Evolutionary conservation across 352 stramenopile species (phyloP).

Genomic region (Phytophthora hibernalis): DNA sequence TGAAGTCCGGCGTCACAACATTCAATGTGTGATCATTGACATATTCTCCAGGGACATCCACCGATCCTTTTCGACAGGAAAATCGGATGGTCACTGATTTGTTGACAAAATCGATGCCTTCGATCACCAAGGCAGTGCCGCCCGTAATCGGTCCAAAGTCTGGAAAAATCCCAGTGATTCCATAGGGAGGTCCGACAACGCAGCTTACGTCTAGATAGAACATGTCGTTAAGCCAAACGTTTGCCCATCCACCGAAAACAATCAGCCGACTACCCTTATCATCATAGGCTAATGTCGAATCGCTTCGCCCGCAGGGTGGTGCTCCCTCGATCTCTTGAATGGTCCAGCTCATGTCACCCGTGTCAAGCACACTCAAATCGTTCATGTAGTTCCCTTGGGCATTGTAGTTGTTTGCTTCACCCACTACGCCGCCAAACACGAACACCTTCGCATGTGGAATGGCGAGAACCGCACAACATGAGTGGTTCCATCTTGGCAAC

Average conservation of each 20-base stretch:
- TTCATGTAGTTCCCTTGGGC: constrained; percentile 86
- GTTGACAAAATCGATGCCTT: constrained; percentile 94
- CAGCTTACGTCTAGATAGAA: constrained; percentile 93
- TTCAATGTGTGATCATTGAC: constrained; percentile 91
- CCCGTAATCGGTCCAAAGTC: constrained; percentile 94
- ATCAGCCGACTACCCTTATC: constrained; percentile 91
- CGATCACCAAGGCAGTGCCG: constrained; percentile 83
- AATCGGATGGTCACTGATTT: constrained; percentile 89
- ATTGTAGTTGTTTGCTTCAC: constrained; percentile 90
- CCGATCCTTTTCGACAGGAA: constrained; percentile 88
- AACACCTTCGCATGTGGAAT: constrained; percentile 97
- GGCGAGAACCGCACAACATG: constrained; percentile 92
- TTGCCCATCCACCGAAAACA: constrained; percentile 96
- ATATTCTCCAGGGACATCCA: constrained; percentile 91
- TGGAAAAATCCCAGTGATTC: constrained; percentile 91
- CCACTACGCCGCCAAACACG: constrained; percentile 95
- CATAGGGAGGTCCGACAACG: constrained; percentile 96
- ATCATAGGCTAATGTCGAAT: constrained; percentile 95
- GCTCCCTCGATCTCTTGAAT: constrained; percentile 82
- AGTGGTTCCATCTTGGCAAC: constrained; percentile 96
- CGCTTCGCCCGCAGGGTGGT: constrained; percentile 88
- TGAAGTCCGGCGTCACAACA: constrained; percentile 92
- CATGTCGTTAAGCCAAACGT: constrained; percentile 94
- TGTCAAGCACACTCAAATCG: constrained; percentile 94
- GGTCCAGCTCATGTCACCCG: constrained; percentile 90